phyloP scores from a whole-genome alignment of 805 yeast species.

The Cyberlindnera xishuangbannaensis region DNA sequence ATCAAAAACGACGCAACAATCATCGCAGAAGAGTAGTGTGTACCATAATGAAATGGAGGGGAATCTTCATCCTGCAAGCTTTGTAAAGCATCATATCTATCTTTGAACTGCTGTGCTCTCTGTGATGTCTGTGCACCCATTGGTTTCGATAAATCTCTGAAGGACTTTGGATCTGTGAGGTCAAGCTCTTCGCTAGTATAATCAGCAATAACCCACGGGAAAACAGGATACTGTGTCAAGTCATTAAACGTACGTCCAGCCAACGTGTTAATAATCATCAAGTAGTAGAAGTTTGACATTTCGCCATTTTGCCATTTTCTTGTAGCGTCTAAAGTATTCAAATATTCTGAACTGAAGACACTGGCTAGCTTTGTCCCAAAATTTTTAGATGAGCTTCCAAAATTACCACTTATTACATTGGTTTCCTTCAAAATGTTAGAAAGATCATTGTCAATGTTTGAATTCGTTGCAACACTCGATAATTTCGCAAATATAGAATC shows the following conservation, averaged over 20 bases:
- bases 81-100: slow-evolving; percentile 64
- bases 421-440: slow-evolving; percentile 48
- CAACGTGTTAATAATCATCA: slow-evolving; percentile 72
- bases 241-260: slow-evolving; percentile 91
- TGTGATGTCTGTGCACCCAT: slow-evolving; percentile 80
- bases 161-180: slow-evolving; percentile 52
- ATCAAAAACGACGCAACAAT: slow-evolving; percentile 79
- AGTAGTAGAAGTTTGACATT: slow-evolving; percentile 75
- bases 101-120: slow-evolving; percentile 59
- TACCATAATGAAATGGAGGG: slow-evolving; percentile 87
- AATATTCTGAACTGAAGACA: slow-evolving; percentile 36
- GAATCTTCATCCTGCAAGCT: slow-evolving; percentile 53
- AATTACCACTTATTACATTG: slow-evolving; percentile 27
- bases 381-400: slow-evolving; percentile 27
- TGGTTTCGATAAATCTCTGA: slow-evolving; percentile 75
- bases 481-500: slow-evolving; percentile 50
- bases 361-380: slow-evolving; percentile 39
- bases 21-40: slow-evolving; percentile 93
- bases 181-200: slow-evolving; percentile 69
- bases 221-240: slow-evolving; percentile 84
- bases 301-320: slow-evolving; percentile 72
- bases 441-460: slow-evolving; percentile 49
- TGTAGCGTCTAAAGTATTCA: slow-evolving; percentile 44
- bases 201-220: slow-evolving; percentile 88
- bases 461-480: slow-evolving; percentile 41